Conservation (phyloP, 768 basidiomycete species). For the Tubosaeta sp. region DNA sequence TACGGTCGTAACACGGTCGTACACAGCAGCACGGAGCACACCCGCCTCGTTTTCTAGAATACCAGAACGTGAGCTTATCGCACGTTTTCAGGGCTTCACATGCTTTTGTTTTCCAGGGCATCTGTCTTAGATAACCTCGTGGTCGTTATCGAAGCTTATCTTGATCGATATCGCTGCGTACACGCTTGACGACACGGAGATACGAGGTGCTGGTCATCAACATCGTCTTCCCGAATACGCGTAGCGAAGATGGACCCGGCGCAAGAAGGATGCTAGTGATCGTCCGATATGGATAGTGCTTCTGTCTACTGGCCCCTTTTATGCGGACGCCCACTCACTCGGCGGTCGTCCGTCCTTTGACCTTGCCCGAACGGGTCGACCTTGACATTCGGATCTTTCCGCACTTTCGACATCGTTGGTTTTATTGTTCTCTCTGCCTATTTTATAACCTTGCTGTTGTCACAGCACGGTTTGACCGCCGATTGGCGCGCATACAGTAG, state of each 20-base stretch:
- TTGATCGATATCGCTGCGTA: background rate
- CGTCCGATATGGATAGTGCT: background rate
- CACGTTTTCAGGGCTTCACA: no score
- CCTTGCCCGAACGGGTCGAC: background rate
- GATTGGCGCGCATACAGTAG: no score
- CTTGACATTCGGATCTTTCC: background rate
- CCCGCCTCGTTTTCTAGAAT: no score
- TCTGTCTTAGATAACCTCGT: background rate
- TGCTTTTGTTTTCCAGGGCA: no score
- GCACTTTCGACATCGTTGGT: background rate
- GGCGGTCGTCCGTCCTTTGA: background rate
- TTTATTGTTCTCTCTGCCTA: background rate
- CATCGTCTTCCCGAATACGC: background rate
- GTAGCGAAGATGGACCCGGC: background rate
- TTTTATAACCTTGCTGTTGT: background rate
- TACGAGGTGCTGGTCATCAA: background rate
- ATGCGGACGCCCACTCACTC: background rate
- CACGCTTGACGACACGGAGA: background rate
- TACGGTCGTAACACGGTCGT: no score
- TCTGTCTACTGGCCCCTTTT: background rate
- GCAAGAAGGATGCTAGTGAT: background rate
- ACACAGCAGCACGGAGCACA: no score
- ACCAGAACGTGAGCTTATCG: no score
- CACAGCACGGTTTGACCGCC: background rate
- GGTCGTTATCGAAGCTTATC: background rate